phyloP scores from a whole-genome alignment of 805 yeast species.

The Cyberlindnera veronae region DNA sequence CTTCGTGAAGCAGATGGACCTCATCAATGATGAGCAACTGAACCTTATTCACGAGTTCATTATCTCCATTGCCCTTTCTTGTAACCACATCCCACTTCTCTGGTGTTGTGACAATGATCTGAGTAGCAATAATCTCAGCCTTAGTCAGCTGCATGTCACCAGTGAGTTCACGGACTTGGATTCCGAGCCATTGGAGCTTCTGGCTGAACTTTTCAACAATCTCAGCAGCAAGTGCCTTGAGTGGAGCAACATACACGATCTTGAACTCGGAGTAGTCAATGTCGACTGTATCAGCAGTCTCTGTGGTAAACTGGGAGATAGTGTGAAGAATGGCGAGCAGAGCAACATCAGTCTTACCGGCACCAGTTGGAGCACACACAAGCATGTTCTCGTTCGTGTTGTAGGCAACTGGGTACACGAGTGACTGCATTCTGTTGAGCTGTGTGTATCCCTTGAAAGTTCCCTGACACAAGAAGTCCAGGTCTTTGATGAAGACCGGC shows the following conservation, averaged over 20 bases:
- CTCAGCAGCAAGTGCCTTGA: conserved; percentile 94
- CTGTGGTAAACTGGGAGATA: conserved; percentile 64
- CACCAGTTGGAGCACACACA: conserved; percentile 97
- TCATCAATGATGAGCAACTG: conserved; percentile 89
- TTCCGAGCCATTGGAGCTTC: conserved; percentile 79
- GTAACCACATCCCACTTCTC: conserved; percentile 99
- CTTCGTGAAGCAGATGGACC: conserved; percentile 95
- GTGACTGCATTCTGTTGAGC: conserved; percentile 83
- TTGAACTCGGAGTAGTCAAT: conserved; percentile 84
- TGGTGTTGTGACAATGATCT: conserved; percentile 89
- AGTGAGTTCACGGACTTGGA: conserved; percentile 82
- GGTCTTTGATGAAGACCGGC: conserved; percentile 53
- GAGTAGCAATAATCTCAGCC: conserved; percentile 76
- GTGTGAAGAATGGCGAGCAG: conserved; percentile 75
- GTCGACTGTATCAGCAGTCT: conserved; percentile 50
- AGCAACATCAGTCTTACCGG: conserved; percentile 96
- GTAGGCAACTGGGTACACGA: conserved; percentile 90
- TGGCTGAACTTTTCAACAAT: conserved; percentile 85
- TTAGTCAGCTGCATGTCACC: conserved; percentile 94
- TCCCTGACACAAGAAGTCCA: conserved; percentile 78
- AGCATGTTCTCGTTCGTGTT: conserved; percentile 92
- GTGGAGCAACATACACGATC: conserved; percentile 88
- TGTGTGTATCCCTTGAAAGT: conserved; percentile 78
- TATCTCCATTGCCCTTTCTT: conserved; percentile 86
- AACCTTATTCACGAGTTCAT: conserved; percentile 78